phyloP scores from a whole-genome alignment of 345 rosid species.

The Moringa oleifera region DNA sequence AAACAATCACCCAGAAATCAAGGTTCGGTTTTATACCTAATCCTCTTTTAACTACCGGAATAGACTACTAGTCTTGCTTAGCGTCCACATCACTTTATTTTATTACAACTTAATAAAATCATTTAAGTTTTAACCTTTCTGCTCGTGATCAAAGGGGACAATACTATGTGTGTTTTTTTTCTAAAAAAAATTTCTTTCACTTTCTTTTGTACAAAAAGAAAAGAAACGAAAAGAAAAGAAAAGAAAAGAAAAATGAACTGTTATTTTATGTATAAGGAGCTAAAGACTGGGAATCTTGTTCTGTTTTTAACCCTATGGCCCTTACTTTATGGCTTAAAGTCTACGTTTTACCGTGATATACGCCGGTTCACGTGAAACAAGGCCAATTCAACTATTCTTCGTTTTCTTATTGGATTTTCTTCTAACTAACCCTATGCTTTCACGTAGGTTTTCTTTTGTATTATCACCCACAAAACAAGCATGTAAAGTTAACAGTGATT shows the following conservation, averaged over 20 bases:
- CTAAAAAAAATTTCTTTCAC: too few species aligned
- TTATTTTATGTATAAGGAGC: too few species aligned
- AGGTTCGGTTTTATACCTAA: conserved; percentile 28
- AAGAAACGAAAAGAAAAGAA: too few species aligned
- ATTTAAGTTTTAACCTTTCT: too few species aligned
- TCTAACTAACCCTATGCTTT: conserved; percentile 9
- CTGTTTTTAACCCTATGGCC: conserved; percentile 7
- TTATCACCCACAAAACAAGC: neutral
- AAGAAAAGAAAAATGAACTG: too few species aligned
- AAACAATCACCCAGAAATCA: conserved; percentile 45
- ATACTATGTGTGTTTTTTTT: too few species aligned
- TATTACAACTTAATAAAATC: too few species aligned
- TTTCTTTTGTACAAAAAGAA: too few species aligned
- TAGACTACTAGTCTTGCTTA: too few species aligned
- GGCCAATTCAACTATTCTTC: conserved; percentile 21
- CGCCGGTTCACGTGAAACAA: conserved; percentile 56
- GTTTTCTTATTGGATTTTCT: neutral
- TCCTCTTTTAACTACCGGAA: conserved; percentile 15
- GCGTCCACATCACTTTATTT: too few species aligned
- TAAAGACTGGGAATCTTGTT: neutral
- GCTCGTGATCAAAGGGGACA: too few species aligned
- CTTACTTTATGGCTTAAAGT: conserved; percentile 21
- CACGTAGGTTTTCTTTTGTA: conserved; percentile 18
- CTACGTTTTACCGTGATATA: conserved; percentile 49
- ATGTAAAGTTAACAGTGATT: conserved; percentile 13